Conservation (phyloP, 805 yeast species). For the Crinitomyces ghanaensis region DNA sequence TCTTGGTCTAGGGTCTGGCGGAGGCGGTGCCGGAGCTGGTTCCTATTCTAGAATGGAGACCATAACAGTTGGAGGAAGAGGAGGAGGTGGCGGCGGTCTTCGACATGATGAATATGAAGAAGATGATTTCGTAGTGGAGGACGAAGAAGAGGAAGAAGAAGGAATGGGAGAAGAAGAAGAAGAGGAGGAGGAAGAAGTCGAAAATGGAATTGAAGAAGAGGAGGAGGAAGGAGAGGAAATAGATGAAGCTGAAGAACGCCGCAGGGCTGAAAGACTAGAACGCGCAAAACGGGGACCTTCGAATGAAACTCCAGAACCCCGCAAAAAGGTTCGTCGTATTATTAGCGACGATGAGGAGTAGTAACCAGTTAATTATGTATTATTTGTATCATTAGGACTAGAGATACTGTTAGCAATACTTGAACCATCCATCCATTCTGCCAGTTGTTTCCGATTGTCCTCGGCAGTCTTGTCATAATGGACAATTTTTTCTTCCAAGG, state of each 20-base stretch:
- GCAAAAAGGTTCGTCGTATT: conserved; percentile 21
- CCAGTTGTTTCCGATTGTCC: no score
- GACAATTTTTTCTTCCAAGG: no score
- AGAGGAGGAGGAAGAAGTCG: conserved; percentile 26
- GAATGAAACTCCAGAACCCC: conserved; percentile 6
- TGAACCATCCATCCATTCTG: no score
- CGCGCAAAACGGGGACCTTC: conserved; percentile 18
- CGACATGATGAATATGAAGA: conserved; percentile 22
- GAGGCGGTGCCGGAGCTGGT: conserved; percentile 1
- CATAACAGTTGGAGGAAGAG: neutral
- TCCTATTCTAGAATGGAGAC: neutral
- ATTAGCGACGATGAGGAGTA: conserved; percentile 21
- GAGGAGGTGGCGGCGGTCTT: neutral
- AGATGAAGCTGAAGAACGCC: conserved; percentile 3
- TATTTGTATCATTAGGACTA: neutral
- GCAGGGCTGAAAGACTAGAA: conserved; percentile 13
- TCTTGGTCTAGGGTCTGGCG: conserved; percentile 8
- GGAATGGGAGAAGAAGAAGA: conserved; percentile 22
- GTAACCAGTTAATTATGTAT: conserved; percentile 1
- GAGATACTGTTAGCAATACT: no score
- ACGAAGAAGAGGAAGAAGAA: conserved; percentile 24
- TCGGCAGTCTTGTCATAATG: no score
- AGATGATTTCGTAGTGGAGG: conserved; percentile 20
- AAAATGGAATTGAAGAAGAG: conserved; percentile 20
- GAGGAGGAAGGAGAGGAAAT: conserved; percentile 11